A percentile compares a stretch with the other conserved stretches of the same genome.
Evolutionary conservation across 805 yeast species (phyloP).

Genomic region (Komagataella pastoris): DNA sequence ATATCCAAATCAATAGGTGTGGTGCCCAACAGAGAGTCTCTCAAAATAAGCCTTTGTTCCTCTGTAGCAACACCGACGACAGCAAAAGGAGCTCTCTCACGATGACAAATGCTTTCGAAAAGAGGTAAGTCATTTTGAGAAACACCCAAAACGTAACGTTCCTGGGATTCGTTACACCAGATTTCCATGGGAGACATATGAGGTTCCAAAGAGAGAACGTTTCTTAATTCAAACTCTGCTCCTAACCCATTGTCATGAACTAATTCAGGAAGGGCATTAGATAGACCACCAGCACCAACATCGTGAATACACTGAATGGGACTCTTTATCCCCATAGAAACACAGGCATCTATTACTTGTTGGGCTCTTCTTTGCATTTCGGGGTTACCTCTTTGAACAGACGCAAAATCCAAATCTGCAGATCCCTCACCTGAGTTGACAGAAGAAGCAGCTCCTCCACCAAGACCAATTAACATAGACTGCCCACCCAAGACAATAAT

Average conservation of each 20-base stretch:
- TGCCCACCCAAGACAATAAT: constrained; percentile 95
- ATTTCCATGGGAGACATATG: constrained; percentile 99
- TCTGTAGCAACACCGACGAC: constrained; percentile 91
- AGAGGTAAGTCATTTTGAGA: constrained; percentile 58
- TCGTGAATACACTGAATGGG: constrained; percentile 96
- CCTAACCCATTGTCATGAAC: constrained; percentile 97
- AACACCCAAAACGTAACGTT: constrained; percentile 91
- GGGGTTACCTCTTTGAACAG: constrained; percentile 98
- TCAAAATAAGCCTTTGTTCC: constrained; percentile 71
- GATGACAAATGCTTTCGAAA: constrained; percentile 71
- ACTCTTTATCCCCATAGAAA: constrained; percentile 53
- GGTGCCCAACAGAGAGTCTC: constrained; percentile 62
- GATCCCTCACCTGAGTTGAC: constrained; percentile 94
- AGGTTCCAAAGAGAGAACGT: constrained; percentile 82
- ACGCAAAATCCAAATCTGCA: constrained; percentile 93
- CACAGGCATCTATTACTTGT: constrained; percentile 92
- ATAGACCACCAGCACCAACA: constrained; percentile 98
- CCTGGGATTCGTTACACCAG: constrained; percentile 99
- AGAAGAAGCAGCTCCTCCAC: constrained; percentile 99
- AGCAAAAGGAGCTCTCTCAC: constrained; percentile 94
- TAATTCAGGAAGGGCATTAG: constrained; percentile 93
- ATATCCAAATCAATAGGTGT: constrained; percentile 93
- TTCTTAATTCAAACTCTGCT: constrained; percentile 83
- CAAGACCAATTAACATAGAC: constrained; percentile 94
- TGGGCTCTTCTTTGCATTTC: constrained; percentile 99